Evolutionary conservation across 2,329 filamentous ascomycete genomes (phyloP), one percentile per base, ranked within the genome.

Genomic region (Aureobasidium sp.): DNA sequence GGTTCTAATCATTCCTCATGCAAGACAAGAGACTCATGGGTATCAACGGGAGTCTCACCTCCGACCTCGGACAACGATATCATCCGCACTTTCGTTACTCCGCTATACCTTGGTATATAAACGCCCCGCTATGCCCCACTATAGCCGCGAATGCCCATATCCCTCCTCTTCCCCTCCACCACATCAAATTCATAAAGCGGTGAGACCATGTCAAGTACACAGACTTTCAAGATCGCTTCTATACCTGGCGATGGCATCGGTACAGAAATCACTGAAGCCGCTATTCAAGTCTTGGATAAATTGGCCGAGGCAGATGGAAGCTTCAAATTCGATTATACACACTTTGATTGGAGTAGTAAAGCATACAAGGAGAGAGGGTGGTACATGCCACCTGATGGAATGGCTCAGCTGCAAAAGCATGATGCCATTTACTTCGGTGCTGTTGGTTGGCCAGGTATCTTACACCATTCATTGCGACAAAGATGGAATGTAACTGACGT

Each of bases 191-290:
- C 25, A 18, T 18, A 59, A 15, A 8, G 16, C 20, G 15, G 11
- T 1, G 7, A 10, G 23, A 43, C 13, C 11, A 65, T 65, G 62
- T 65, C 62, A 20, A 43, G 25, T 9, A n/a, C 27, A 1, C 67
- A 65, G 43, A 65, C 61, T 13, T 86, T 87, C 74, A 82, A 79
- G 70, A 86, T 90, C 69, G 85, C 88, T 66, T 85, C 87, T 29
- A 89, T 91, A 67, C 85, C 89, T 10, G 87, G 87, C 18, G 88
- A 91, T 73, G 88, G 89, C 31, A 90, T 91, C 59, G 88, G 89
- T 33, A 81, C 45, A 27, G 88, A 91, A 74, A 88, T 91, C n/a
- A 83, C 90, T 38, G 79, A 83, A 33, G 87, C 87, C 2, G 85
- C 87, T 4, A 80, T 84, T 11, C 72, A 82, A 69, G 81, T 82